Conservation (phyloP, 208 protist species). For the Leishmania arabica region DNA sequence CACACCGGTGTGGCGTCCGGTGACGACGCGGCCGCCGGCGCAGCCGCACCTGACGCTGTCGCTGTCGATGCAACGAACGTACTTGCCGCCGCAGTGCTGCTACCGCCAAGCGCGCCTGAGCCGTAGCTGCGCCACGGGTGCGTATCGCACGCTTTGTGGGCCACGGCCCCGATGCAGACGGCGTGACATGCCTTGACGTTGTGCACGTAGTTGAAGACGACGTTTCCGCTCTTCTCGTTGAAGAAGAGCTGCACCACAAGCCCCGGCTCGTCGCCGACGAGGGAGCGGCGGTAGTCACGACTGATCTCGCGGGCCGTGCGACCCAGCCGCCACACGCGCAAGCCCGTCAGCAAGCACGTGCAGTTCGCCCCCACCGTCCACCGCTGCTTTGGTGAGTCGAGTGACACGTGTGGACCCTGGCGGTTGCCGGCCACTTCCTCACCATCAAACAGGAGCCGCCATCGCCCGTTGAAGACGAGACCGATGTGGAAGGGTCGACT, state of each 20-base stretch:
- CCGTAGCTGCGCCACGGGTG: slow-evolving; percentile 42
- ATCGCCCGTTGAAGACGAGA: slow-evolving; percentile 89
- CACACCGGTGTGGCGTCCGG: slow-evolving; percentile 22
- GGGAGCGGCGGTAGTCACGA: slow-evolving; percentile 71
- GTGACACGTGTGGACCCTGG: slow-evolving; percentile 69
- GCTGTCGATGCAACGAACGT: neutral
- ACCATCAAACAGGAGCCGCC: slow-evolving; percentile 83
- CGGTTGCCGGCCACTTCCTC: slow-evolving; percentile 69
- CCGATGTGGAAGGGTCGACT: slow-evolving; percentile 74
- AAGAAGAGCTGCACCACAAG: slow-evolving; percentile 81
- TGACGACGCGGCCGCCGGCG: slow-evolving; percentile 5
- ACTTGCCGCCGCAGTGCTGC: slow-evolving; percentile 2
- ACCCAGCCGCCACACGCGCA: slow-evolving; percentile 80
- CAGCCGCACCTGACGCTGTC: neutral
- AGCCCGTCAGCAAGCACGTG: slow-evolving; percentile 73
- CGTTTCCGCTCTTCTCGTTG: slow-evolving; percentile 85
- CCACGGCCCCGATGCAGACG: slow-evolving; percentile 55
- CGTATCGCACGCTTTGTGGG: slow-evolving; percentile 41
- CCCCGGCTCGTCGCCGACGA: slow-evolving; percentile 73
- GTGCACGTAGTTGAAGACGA: slow-evolving; percentile 76
- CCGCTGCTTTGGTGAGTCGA: slow-evolving; percentile 69
- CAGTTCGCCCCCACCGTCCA: slow-evolving; percentile 84
- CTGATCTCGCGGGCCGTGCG: slow-evolving; percentile 64
- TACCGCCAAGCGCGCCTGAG: neutral
- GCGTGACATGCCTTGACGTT: slow-evolving; percentile 47